Evolutionary conservation across 2,329 filamentous ascomycete species (phyloP).

Genomic region (Myrmaecium sp.): DNA sequence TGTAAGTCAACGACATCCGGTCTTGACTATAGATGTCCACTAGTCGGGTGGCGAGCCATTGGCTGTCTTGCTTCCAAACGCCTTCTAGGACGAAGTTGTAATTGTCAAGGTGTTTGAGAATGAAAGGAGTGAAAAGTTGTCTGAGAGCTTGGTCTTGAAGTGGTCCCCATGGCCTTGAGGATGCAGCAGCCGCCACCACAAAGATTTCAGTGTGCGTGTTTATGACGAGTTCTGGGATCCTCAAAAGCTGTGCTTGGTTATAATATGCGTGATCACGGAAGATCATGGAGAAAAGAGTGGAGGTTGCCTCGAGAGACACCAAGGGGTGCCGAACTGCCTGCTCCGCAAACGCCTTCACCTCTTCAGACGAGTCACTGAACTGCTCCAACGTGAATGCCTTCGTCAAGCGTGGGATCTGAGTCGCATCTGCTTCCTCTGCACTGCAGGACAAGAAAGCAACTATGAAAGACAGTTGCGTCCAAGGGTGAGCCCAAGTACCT

Average conservation of each 20-base stretch:
- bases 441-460: slow-evolving; percentile 67
- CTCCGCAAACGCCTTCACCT: slow-evolving; percentile 42
- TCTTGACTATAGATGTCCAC: slow-evolving; percentile 58
- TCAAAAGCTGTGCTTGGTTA: slow-evolving; percentile 36
- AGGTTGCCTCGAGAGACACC: slow-evolving; percentile 72
- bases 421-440: slow-evolving; percentile 62
- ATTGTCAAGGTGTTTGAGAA: slow-evolving; percentile 59
- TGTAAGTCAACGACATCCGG: slow-evolving; percentile 47
- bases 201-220: slow-evolving; percentile 64
- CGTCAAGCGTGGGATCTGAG: slow-evolving; percentile 66
- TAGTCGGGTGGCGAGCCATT: slow-evolving; percentile 70
- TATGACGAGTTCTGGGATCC: slow-evolving; percentile 43
- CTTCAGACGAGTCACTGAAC: slow-evolving; percentile 43
- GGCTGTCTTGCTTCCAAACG: slow-evolving; percentile 76
- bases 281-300: slow-evolving; percentile 45
- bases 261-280: slow-evolving; percentile 41
- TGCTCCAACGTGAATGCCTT: slow-evolving; percentile 55
- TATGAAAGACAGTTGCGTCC: slow-evolving; percentile 88
- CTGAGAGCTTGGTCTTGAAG: slow-evolving; percentile 61
- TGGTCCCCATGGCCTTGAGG: slow-evolving; percentile 59
- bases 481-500: slow-evolving; percentile 66
- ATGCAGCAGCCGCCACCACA: slow-evolving; percentile 59
- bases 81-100: slow-evolving; percentile 83
- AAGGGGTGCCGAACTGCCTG: slow-evolving; percentile 69
- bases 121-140: slow-evolving; percentile 67